These are phyloP conservation scores for Annona squamosa DNA, from an alignment of 164 flowering plant species.

Conservation along the genomic window DNA sequence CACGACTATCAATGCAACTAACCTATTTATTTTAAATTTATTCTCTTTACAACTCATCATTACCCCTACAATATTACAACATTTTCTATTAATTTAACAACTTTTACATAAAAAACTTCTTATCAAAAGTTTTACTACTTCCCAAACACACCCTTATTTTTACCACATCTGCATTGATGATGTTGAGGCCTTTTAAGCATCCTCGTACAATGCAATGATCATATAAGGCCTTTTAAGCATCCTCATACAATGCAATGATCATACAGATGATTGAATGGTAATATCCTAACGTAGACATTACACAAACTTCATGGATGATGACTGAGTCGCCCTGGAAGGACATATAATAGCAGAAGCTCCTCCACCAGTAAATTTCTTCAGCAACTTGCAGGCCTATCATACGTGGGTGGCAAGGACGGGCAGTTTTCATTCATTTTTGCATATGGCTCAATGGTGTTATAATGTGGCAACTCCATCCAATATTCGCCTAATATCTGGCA, in stretches of 20 bases:
- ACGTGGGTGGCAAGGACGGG: conserved; percentile 86
- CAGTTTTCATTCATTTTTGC: conserved; percentile 92
- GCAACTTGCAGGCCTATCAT: conserved; percentile 68
- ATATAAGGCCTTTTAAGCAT: no score
- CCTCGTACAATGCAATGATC: background rate
- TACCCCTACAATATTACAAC: no score
- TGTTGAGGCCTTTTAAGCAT: background rate
- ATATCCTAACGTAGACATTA: background rate
- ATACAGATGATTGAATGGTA: background rate
- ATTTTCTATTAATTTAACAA: no score
- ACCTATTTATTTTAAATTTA: no score
- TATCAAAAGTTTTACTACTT: no score
- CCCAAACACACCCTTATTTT: no score
- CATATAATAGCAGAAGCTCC: background rate
- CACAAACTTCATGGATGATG: background rate
- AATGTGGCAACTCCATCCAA: conserved; percentile 83
- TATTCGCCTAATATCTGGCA: conserved; percentile 98
- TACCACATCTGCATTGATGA: background rate
- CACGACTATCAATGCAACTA: no score
- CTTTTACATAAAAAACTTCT: no score
- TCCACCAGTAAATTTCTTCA: conserved; percentile 16
- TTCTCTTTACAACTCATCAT: no score
- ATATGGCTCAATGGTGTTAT: conserved; percentile 83
- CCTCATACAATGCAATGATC: background rate
- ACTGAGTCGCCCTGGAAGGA: background rate